Evolutionary conservation across 495 filamentous ascomycete species (phyloP), one percentile per base, ranked within the genome.

Genomic region (Penicillium lividum): DNA sequence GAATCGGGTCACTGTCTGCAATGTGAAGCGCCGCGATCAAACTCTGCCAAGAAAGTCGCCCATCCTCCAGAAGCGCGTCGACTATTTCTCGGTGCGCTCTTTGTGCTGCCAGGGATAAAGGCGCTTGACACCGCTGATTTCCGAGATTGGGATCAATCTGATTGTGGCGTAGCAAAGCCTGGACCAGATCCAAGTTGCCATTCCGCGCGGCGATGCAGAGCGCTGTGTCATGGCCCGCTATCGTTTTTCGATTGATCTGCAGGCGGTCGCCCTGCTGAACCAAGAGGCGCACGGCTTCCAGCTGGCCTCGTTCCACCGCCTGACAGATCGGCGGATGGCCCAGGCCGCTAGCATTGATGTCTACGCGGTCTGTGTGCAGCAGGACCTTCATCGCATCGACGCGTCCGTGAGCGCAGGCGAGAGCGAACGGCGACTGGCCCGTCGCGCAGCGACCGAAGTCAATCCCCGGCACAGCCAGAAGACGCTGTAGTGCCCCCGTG

Each of bases 391-490:
- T n/a, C n/a, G n/a, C n/a, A n/a, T n/a, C n/a, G n/a, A n/a, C n/a
- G n/a, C n/a, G n/a, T n/a, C n/a, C n/a, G n/a, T n/a, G n/a, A n/a
- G n/a, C n/a, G n/a, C n/a, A n/a, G n/a, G n/a, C n/a, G n/a, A n/a
- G n/a, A n/a, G n/a, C n/a, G 28, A 62, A 51, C 44, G 51, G 55
- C 33, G 51, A 58, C 28, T 62, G 45, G 18, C 51, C 56, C 51
- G 8, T 46, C 36, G 49, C 55, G 13, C 29, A 58, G 25, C 54
- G 22, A 52, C 54, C 51, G 28, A 30, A n/a, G 46, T 55, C 40
- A 40, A 62, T 58, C 25, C 46, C 51, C 44, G 38, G 46, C 8
- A 46, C 52, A 25, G 46, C 40, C 25, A 62, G 45, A 18, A 54
- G 56, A n/a, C 46, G 31, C 44, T 50, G 22, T 54, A 62, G 52